Percentiles rank a stretch among this genome's conserved stretches.
Evolutionary conservation across 768 basidiomycete species (phyloP).

Genomic region (Agaricus bisporus): DNA sequence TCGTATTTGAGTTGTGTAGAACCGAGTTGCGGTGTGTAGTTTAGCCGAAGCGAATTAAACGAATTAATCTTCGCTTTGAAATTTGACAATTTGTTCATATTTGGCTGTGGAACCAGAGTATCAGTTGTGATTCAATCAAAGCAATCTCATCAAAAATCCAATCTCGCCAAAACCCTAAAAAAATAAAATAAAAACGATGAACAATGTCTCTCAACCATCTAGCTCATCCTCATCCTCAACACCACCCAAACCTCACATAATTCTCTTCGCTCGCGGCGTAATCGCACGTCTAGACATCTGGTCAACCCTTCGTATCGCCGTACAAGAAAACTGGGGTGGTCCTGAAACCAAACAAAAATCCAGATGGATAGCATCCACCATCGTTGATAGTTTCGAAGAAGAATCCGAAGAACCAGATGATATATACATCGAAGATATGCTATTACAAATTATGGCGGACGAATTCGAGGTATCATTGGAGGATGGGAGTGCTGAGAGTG

Average conservation of each 20-base stretch:
- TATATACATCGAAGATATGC: conserved; percentile 73
- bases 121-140: too few species aligned
- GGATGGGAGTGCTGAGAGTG: conserved; percentile 72
- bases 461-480: conserved; percentile 84
- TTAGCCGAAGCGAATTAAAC: too few species aligned
- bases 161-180: not conserved
- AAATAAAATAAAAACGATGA: not conserved
- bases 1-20: too few species aligned
- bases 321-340: conserved; percentile 86
- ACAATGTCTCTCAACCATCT: not conserved
- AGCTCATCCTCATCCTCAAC: conserved; percentile 5
- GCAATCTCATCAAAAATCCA: not conserved
- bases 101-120: too few species aligned
- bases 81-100: too few species aligned
- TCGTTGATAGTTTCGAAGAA: conserved; percentile 75
- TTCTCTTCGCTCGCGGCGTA: conserved; percentile 83
- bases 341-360: conserved; percentile 63
- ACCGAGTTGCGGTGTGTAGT: too few species aligned
- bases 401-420: conserved; percentile 47
- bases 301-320: conserved; percentile 82
- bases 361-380: conserved; percentile 76
- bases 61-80: too few species aligned
- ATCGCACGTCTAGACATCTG: conserved; percentile 78
- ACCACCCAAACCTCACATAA: conserved; percentile 36
- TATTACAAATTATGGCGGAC: conserved; percentile 80